Evolutionary conservation across 495 filamentous ascomycete genomes (phyloP), one percentile per base, ranked within the genome.

Genomic region (Penicillium argentinense): DNA sequence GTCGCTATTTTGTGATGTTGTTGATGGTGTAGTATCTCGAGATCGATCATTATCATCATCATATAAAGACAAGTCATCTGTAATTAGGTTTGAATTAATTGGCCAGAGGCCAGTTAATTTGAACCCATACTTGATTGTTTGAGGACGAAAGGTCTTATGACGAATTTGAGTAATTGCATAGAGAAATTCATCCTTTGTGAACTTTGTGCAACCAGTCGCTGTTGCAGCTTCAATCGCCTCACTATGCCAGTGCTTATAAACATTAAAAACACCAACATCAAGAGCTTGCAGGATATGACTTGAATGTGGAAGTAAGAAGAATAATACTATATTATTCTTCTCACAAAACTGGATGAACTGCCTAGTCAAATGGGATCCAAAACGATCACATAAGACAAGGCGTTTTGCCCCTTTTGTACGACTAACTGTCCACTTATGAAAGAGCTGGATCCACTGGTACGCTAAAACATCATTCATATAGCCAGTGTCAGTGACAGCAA

Each of bases 241-340:
- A 27, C 21, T 38, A 46, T 46, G 27, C 5, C 19, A 52, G 42
- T 52, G 19, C 16, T 57, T 57, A 32, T 47, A 57, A 4, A 34
- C 26, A 30, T 37, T 28, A 44, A 57, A 57, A 2, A 53, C n/a
- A n/a, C n/a, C n/a, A n/a, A n/a, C n/a, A n/a, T n/a, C n/a, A n/a
- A n/a, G n/a, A n/a, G n/a, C n/a, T 27, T 57, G 39, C 6, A 53
- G 28, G 2, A 52, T 1, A 40, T 57, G 49, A 27, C 32, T 56
- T 1, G 39, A 16, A 42, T 57, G 39, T 13, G 49, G 44, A 18
- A 29, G 42, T 26, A 57, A 24, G 14, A 42, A 24, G 21, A 53
- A 53, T n/a, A 49, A 22, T 28, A 53, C 32, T 26, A 57, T 53
- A 9, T 39, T 25, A 14, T 53, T 25, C 6, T 57, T 12, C 16